These are phyloP conservation scores for Curvularia lunata DNA, from an alignment of 2,329 filamentous ascomycete genomes.

Conservation along the genomic window DNA sequence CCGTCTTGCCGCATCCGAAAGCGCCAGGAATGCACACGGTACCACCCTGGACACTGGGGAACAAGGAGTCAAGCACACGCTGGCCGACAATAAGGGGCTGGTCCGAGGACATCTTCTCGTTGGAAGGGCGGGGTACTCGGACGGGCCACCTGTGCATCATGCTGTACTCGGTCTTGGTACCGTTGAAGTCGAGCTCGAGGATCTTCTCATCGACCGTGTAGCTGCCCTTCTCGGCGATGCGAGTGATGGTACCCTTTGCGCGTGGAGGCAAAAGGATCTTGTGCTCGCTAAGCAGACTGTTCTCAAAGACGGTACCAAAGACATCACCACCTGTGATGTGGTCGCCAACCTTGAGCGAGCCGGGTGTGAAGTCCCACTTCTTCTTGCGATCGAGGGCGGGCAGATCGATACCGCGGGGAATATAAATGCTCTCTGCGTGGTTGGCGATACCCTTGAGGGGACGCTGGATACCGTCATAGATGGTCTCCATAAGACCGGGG, in stretches of 20 bases:
- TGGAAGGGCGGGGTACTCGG: slow-evolving; percentile 89
- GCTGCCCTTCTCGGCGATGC: slow-evolving; percentile 84
- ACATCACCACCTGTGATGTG: slow-evolving; percentile 96
- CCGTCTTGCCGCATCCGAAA: slow-evolving; percentile 98
- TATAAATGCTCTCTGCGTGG: slow-evolving; percentile 88
- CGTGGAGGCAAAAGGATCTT: slow-evolving; percentile 91
- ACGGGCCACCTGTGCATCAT: slow-evolving; percentile 99
- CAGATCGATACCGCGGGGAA: slow-evolving; percentile 88
- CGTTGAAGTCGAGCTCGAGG: slow-evolving; percentile 95
- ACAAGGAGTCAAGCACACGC: slow-evolving; percentile 93
- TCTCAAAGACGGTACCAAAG: slow-evolving; percentile 94
- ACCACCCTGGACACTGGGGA: slow-evolving; percentile 94
- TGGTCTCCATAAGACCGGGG: slow-evolving; percentile 96
- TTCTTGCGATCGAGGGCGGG: slow-evolving; percentile 87
- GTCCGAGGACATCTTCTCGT: slow-evolving; percentile 88
- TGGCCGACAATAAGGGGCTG: slow-evolving; percentile 96
- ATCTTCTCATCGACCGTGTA: slow-evolving; percentile 96
- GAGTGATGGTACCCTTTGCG: slow-evolving; percentile 88
- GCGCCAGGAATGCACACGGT: slow-evolving; percentile 98
- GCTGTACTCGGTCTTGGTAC: slow-evolving; percentile 88
- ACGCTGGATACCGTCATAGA: slow-evolving; percentile 98
- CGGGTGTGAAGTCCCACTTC: slow-evolving; percentile 95
- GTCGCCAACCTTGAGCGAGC: slow-evolving; percentile 87
- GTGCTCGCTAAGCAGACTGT: slow-evolving; percentile 92
- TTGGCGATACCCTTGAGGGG: slow-evolving; percentile 85